phyloP scores from a whole-genome alignment of 2,329 filamentous ascomycete species.

The Thelonectria olida region DNA sequence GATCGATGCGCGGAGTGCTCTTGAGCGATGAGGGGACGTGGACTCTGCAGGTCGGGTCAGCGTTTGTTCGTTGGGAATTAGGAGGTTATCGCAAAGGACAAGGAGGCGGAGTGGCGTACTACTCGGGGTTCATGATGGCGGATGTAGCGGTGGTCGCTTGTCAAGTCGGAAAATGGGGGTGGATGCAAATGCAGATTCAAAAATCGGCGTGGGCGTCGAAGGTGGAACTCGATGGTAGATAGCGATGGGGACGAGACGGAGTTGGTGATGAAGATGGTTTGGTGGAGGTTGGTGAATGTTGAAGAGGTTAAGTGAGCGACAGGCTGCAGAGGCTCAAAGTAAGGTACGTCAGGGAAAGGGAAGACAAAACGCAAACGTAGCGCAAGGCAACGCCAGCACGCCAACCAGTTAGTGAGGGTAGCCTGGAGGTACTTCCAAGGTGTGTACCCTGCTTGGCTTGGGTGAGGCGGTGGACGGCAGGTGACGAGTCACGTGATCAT shows the following conservation, averaged over 20 bases:
- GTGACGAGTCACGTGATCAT: conserved; percentile 41
- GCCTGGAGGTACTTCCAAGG: conserved; percentile 19
- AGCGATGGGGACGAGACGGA: neutral
- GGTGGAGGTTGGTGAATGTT: conserved; percentile 40
- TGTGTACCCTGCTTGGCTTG: conserved; percentile 2
- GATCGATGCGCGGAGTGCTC: conserved; percentile 3
- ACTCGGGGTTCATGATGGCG: conserved; percentile 90
- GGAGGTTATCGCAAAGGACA: conserved; percentile 41
- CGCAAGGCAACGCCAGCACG: conserved; percentile 41
- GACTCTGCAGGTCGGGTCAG: conserved; percentile 43
- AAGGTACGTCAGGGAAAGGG: conserved; percentile 49
- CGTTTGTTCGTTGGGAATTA: conserved; percentile 35
- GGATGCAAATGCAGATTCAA: conserved; percentile 5
- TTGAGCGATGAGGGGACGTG: conserved; percentile 16
- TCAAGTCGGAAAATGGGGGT: conserved; percentile 12
- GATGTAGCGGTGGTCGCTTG: conserved; percentile 30
- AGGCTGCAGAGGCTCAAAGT: conserved; percentile 41
- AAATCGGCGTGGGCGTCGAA: conserved; percentile 10
- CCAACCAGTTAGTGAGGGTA: conserved; percentile 17
- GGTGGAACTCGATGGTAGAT: conserved; percentile 9
- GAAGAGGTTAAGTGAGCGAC: conserved; percentile 39
- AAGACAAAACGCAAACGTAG: conserved; percentile 45
- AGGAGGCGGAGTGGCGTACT: conserved; percentile 66
- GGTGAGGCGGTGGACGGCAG: conserved; percentile 35
- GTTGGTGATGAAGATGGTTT: neutral